Base-by-base conservation (phyloP, 2,329 filamentous ascomycete species). In the Trichophyton benhamiae region DNA sequence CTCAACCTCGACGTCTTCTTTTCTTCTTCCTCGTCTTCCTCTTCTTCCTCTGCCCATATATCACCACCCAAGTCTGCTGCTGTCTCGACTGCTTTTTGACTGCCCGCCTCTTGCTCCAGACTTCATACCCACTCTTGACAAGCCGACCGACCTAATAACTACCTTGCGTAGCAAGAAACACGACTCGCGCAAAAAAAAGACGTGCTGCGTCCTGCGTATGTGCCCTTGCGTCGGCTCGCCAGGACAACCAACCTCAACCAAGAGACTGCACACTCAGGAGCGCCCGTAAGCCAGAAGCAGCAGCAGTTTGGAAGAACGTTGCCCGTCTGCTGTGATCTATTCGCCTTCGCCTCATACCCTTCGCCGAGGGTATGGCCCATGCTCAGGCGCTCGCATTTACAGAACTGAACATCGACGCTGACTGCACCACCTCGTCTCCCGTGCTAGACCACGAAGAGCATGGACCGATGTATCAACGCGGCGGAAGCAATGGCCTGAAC, bases 311-410 rank as follows among this genome's bases (percentile, higher is more conserved):
- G 41, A 17, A 13, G 41, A 30, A 17, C 41, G 7, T 13, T 13
- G 33, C 3, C 33, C 3, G 33, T 9, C 33, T 13, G 33, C 33
- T 38, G 33, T 38, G 9, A 2, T 38, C 3, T 13, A 38, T 13
- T 38, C 33, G 33, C 9, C 33, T 38, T 13, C 11, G 15, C 42
- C 15, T 15, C 42, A 46, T 46, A 20, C 57, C 41, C 57, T 59
- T 38, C 33, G 33, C 33, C 33, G 33, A 61, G 63, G 63, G 63
- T 52, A 64, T 64, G 63, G 63, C 63, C 49, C 36, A 64, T 61
- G 61, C 59, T 41, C 48, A 59, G 59, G 58, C 52, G 20, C 25
- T 61, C 52, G 49, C 61, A 42, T 59, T 64, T 59, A 52, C 57
- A 60, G 42, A 62, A 55, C 58, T 55, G 44, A 46, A 55, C 13